Evolutionary conservation across 208 protist genomes (phyloP).

Genomic region (Trypanosoma mega): DNA sequence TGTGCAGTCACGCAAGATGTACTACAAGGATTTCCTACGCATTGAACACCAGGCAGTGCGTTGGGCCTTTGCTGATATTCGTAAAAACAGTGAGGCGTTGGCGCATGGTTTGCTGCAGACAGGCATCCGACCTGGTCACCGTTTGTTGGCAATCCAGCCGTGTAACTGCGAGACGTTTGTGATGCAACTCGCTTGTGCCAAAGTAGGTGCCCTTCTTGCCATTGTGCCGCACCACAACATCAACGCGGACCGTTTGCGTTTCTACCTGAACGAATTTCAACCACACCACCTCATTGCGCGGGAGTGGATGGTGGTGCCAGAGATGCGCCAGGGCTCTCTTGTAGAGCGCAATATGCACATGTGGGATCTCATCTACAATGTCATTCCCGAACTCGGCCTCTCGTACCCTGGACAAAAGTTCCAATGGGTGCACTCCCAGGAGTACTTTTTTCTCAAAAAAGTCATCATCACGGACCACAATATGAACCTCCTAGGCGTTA

Average conservation of each 20-base stretch:
- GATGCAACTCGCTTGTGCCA: conserved; percentile 86
- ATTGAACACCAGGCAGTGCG: conserved; percentile 92
- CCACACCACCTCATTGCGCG: conserved; percentile 80
- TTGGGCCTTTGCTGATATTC: conserved; percentile 91
- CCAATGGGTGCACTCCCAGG: conserved; percentile 91
- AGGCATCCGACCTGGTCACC: conserved; percentile 82
- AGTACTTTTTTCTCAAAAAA: conserved; percentile 93
- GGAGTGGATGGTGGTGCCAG: conserved; percentile 88
- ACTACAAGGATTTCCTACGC: conserved; percentile 92
- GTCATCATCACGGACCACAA: conserved; percentile 92
- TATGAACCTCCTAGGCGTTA: conserved; percentile 89
- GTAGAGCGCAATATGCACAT: conserved; percentile 93
- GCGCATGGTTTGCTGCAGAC: conserved; percentile 89
- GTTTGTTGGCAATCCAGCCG: conserved; percentile 86
- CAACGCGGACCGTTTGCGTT: conserved; percentile 88
- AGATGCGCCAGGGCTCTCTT: conserved; percentile 79
- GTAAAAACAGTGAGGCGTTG: conserved; percentile 92
- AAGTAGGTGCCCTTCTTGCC: conserved; percentile 84
- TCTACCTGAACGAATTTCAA: conserved; percentile 92
- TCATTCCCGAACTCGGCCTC: conserved; percentile 90
- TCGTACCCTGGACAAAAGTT: conserved; percentile 91
- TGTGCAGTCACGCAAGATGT: conserved; percentile 93
- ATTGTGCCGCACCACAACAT: conserved; percentile 80
- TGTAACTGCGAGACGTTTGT: conserved; percentile 92
- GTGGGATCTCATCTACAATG: conserved; percentile 92